Conservation (phyloP, 257 asterid species). For the Leptodermis oblonga region DNA sequence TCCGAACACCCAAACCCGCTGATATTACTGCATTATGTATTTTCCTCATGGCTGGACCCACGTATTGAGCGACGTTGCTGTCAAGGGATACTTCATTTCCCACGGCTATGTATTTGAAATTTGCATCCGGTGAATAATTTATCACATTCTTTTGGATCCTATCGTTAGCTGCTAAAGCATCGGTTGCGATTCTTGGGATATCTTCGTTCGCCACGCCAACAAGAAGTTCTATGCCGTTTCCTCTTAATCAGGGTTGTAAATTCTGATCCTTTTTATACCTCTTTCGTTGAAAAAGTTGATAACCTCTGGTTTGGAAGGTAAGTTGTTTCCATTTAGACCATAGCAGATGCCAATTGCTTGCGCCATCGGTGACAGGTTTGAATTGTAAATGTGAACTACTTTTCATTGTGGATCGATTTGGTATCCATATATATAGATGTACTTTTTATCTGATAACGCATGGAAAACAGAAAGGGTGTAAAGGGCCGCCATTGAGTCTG, state of each 20-base stretch:
- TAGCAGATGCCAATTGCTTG: not conserved
- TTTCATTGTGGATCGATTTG: too few relatives aligned
- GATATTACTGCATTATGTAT: constrained; percentile 11
- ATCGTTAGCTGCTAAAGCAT: constrained; percentile 4
- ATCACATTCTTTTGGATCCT: constrained; percentile 31
- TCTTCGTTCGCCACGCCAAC: constrained; percentile 28
- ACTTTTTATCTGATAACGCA: too few relatives aligned
- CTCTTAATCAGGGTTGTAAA: constrained; percentile 23
- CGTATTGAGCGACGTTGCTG: too few relatives aligned
- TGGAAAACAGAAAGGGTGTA: too few relatives aligned
- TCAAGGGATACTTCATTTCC: constrained; percentile 35
- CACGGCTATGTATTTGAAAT: constrained; percentile 27
- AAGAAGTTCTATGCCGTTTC: constrained; percentile 19
- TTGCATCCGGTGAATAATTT: constrained; percentile 10
- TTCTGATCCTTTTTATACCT: constrained; percentile 21
- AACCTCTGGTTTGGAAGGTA: not conserved
- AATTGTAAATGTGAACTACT: too few relatives aligned
- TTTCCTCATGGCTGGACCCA: constrained; percentile 22
- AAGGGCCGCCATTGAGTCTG: too few relatives aligned
- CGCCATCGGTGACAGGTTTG: not conserved
- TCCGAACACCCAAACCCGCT: constrained; percentile 12
- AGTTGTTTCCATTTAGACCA: not conserved
- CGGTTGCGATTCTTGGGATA: constrained; percentile 18
- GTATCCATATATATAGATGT: too few relatives aligned
- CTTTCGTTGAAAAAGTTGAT: constrained; percentile 21